Percentiles rank a stretch among this genome's conserved stretches.
Evolutionary conservation across 352 stramenopile species (phyloP).

Genomic region (Phytophthora sojae): DNA sequence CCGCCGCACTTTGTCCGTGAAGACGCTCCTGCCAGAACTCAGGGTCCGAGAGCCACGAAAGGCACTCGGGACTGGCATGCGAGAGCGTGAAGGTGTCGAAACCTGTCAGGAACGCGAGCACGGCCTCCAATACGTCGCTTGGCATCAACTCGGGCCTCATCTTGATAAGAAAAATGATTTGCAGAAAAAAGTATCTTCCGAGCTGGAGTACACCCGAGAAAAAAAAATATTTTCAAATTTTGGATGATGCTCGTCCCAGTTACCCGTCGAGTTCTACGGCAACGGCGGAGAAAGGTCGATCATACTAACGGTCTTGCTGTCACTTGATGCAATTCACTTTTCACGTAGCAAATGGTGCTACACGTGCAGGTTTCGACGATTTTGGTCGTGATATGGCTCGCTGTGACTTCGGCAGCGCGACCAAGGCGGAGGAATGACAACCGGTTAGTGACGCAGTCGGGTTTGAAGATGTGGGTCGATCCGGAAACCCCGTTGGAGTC

Average conservation of each 20-base stretch:
- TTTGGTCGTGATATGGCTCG: slow-evolving; percentile 10
- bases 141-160: slow-evolving; percentile 21
- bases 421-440: slow-evolving; percentile 25
- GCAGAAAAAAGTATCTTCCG: background rate
- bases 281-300: background rate
- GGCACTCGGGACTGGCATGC: slow-evolving; percentile 16
- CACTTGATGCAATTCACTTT: slow-evolving; percentile 1
- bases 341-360: background rate
- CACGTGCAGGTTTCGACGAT: background rate
- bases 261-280: background rate
- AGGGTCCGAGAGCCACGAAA: background rate
- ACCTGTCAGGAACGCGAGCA: slow-evolving; percentile 16
- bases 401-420: slow-evolving; percentile 2
- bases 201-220: background rate
- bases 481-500: slow-evolving; percentile 43
- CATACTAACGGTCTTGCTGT: background rate
- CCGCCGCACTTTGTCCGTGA: slow-evolving; percentile 1
- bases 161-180: slow-evolving; percentile 13
- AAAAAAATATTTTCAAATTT: background rate
- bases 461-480: slow-evolving; percentile 60
- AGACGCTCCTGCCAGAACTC: slow-evolving; percentile 17
- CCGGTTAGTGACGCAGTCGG: slow-evolving; percentile 40
- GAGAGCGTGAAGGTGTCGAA: slow-evolving; percentile 28
- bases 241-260: background rate
- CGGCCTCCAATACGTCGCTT: slow-evolving; percentile 12